Evolutionary conservation across 306 rosid species (phyloP).

Genomic region (Cucurbita moschata): DNA sequence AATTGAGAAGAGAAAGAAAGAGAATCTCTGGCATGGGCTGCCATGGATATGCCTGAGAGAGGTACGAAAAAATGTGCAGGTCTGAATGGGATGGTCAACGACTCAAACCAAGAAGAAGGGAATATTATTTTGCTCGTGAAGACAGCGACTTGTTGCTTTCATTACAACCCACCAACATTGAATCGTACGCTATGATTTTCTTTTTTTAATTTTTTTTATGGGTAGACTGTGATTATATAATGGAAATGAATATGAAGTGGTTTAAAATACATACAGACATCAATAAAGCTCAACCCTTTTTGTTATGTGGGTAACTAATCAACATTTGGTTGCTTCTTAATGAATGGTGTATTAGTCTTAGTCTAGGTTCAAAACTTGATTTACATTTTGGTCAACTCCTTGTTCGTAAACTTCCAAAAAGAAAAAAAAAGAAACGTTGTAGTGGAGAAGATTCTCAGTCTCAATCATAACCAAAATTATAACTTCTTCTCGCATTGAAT

Average conservation of each 20-base stretch:
- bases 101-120: slow-evolving; percentile 1
- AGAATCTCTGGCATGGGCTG: neutral
- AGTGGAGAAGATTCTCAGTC: too few relatives aligned
- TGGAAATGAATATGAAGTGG: neutral
- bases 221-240: neutral
- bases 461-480: too few relatives aligned
- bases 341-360: too few relatives aligned
- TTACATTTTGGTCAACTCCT: too few relatives aligned
- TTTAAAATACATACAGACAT: too few relatives aligned
- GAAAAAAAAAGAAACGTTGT: too few relatives aligned
- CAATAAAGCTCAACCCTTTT: too few relatives aligned
- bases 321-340: too few relatives aligned
- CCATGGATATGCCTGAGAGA: neutral
- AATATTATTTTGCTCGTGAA: slow-evolving; percentile 4
- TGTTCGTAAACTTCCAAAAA: too few relatives aligned
- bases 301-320: too few relatives aligned
- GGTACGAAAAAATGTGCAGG: neutral
- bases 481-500: too few relatives aligned
- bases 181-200: neutral
- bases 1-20: neutral
- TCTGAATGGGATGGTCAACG: slow-evolving; percentile 3
- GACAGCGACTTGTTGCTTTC: slow-evolving; percentile 6
- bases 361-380: too few relatives aligned
- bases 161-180: neutral
- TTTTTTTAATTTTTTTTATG: neutral